Base-by-base conservation (phyloP, 129 eudicot species). In the Saposhnikovia divaricata region DNA sequence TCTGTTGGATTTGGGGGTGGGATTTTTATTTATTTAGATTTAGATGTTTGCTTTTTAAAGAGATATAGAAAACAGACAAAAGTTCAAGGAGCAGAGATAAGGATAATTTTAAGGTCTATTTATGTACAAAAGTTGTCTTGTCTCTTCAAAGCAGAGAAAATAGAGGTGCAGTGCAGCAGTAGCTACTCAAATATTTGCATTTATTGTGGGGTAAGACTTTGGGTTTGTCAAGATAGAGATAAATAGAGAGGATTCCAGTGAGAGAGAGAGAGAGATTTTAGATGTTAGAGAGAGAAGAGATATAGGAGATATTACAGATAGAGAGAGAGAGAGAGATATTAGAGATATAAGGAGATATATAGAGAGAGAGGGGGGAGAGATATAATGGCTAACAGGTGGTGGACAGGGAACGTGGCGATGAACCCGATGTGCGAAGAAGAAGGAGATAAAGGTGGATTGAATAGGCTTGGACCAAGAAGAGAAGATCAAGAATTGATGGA, bases 381-480 rank as follows among this genome's bases (percentile, higher is more conserved):
- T 34, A 83, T 46, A 45, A 75, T 92, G 97, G 89, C 92, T 34
- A 92, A 89, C 78, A 77, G 92, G 40, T 92, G 97, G 97, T 92
- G 97, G 97, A 85, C 90, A 61, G 97, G 90, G 47, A 90, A 90
- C 85, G 83, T 85, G 46, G 90, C 88, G 74, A 76, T 92, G 89
- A 88, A 88, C 66, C 88, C 89, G 46, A 88, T 88, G 86, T 74
- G 83, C 51, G 83, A 28, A 40, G 61, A 47, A 31, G 57, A 16
- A 6, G 85, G 84, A 3, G 80, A 88, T 51, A 84, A 87, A 74
- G 46, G 79, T 0, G 76, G 79, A 21, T 31, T 79, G 61, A 84
- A 71, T 69, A 75, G 77, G 48, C 72, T 72, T 70, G 80, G 87
- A 37, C 77, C 25, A 8, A 61, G 86, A 71, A 74, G 69, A 61